These are phyloP conservation scores for Boletus hoseneyae DNA, from an alignment of 1,284 basidiomycete genomes.

Conservation along the genomic window DNA sequence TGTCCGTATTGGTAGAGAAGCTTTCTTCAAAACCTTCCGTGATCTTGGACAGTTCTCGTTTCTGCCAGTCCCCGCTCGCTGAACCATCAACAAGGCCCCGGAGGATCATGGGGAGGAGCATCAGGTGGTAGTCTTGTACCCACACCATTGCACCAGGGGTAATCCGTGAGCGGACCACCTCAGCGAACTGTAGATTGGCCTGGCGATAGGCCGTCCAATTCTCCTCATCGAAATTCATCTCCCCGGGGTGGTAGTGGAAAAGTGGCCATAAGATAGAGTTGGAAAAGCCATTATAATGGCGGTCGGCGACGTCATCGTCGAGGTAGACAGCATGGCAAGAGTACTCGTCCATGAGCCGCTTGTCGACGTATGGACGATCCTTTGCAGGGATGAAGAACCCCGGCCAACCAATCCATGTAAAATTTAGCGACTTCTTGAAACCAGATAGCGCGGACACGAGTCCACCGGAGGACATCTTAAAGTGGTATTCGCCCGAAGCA, in stretches of 20 bases:
- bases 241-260: conserved; percentile 98
- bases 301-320: conserved; percentile 94
- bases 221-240: conserved; percentile 99
- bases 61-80: conserved; percentile 59
- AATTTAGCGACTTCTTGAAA: conserved; percentile 94
- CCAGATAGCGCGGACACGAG: conserved; percentile 92
- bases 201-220: conserved; percentile 98
- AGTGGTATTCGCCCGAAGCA: conserved; percentile 85
- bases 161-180: conserved; percentile 78
- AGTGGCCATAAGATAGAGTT: conserved; percentile 99
- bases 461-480: conserved; percentile 96
- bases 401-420: conserved; percentile 95
- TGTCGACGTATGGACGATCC: conserved; percentile 83
- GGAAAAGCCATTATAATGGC: conserved; percentile 98
- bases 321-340: conserved; percentile 98
- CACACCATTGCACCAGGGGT: conserved; percentile 92
- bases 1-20: conserved; percentile 36
- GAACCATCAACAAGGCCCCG: conserved; percentile 82
- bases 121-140: conserved; percentile 98
- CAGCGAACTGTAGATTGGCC: conserved; percentile 94
- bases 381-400: conserved; percentile 87
- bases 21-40: conserved; percentile 73
- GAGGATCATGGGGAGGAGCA: conserved; percentile 95
- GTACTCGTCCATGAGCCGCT: conserved; percentile 89
- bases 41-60: conserved; percentile 69